These are phyloP conservation scores for Terana coerulea DNA, from an alignment of 768 basidiomycete species.

Conservation along the genomic window DNA sequence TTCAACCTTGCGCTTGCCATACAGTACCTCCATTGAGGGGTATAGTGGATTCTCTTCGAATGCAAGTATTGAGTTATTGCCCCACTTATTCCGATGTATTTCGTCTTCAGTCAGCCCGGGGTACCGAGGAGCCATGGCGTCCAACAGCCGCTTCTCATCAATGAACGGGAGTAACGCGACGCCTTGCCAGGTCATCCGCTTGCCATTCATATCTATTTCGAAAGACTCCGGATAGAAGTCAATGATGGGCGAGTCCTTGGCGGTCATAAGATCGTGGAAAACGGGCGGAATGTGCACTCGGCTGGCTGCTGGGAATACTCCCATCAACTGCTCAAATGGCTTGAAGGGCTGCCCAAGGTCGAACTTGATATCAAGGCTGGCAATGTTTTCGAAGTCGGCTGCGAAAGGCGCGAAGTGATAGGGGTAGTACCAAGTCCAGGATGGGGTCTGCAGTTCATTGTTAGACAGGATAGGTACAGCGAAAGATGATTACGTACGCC, in stretches of 20 bases:
- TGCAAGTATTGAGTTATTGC: slow-evolving; percentile 78
- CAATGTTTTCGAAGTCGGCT: slow-evolving; percentile 82
- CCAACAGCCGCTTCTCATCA: slow-evolving; percentile 76
- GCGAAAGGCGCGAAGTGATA: slow-evolving; percentile 99
- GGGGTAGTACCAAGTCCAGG: slow-evolving; percentile 99
- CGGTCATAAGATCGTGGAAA: slow-evolving; percentile 86
- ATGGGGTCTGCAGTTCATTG: slow-evolving; percentile 73
- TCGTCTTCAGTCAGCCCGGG: slow-evolving; percentile 75
- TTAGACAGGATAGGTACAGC: slow-evolving; percentile 21
- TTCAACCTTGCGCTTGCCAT: slow-evolving; percentile 81
- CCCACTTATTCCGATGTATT: slow-evolving; percentile 78
- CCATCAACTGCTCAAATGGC: slow-evolving; percentile 97
- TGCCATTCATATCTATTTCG: slow-evolving; percentile 99
- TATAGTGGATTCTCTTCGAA: slow-evolving; percentile 83
- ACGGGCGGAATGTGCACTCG: slow-evolving; percentile 82
- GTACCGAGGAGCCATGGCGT: slow-evolving; percentile 73
- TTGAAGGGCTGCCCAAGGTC: slow-evolving; percentile 84
- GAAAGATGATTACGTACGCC: slow-evolving; percentile 56
- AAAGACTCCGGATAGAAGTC: slow-evolving; percentile 94
- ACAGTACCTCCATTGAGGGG: slow-evolving; percentile 82
- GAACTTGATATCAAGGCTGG: slow-evolving; percentile 77
- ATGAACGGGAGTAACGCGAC: slow-evolving; percentile 97
- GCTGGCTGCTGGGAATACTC: slow-evolving; percentile 95
- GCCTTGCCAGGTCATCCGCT: slow-evolving; percentile 99
- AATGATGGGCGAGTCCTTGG: slow-evolving; percentile 85